Evolutionary conservation across 805 yeast genomes (phyloP).

Genomic region (Yamadazyma endophytica): DNA sequence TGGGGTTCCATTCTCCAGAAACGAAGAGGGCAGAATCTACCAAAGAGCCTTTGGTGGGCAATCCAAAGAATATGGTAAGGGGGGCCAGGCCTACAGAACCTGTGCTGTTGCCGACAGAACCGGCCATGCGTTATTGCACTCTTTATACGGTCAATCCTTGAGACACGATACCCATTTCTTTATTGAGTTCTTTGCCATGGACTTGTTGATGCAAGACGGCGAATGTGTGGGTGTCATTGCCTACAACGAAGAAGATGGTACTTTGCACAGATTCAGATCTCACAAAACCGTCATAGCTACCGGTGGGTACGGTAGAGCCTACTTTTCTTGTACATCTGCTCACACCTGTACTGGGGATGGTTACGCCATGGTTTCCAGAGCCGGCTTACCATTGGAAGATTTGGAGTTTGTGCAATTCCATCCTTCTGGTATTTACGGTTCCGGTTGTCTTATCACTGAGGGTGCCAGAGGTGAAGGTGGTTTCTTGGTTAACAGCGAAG

Average conservation of each 20-base stretch:
- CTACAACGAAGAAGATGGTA: slow-evolving; percentile 98
- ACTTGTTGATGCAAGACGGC: slow-evolving; percentile 90
- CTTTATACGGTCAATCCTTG: slow-evolving; percentile 92
- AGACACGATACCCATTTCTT: slow-evolving; percentile 97
- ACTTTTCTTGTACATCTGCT: slow-evolving; percentile 98
- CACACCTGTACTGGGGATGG: slow-evolving; percentile 99
- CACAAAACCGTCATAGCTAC: slow-evolving; percentile 96
- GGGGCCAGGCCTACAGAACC: slow-evolving; percentile 99
- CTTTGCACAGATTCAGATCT: slow-evolving; percentile 95
- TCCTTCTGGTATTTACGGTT: slow-evolving; percentile 98
- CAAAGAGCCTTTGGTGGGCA: slow-evolving; percentile 99
- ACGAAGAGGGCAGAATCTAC: slow-evolving; percentile 92
- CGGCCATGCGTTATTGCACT: slow-evolving; percentile 94
- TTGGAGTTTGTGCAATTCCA: slow-evolving; percentile 98
- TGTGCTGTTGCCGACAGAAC: slow-evolving; percentile 99
- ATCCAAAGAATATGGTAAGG: slow-evolving; percentile 90
- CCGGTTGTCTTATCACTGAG: slow-evolving; percentile 98
- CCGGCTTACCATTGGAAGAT: slow-evolving; percentile 97
- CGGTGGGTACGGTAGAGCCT: slow-evolving; percentile 98
- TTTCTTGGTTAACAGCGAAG: slow-evolving; percentile 89
- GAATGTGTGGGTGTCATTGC: slow-evolving; percentile 96
- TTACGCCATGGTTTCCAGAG: slow-evolving; percentile 96
- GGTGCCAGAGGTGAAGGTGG: slow-evolving; percentile 99
- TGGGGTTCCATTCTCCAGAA: slow-evolving; percentile 98
- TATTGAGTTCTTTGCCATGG: slow-evolving; percentile 95